These are phyloP conservation scores for Alternaria ventricosa DNA, from an alignment of 2,329 filamentous ascomycete genomes.

Conservation along the genomic window DNA sequence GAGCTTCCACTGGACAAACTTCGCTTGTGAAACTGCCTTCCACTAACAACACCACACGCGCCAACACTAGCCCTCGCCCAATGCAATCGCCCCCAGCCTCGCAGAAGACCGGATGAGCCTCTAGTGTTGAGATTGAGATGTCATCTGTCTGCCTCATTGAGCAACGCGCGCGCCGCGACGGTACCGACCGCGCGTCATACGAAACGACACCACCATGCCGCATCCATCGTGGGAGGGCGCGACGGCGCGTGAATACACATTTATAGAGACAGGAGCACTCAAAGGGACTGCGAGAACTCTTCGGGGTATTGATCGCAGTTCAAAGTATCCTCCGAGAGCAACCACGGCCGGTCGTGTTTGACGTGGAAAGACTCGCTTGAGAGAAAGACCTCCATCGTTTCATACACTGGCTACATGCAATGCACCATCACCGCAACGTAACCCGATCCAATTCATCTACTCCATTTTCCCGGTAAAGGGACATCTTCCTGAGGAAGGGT, in stretches of 20 bases:
- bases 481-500: not conserved
- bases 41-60: conserved; percentile 1
- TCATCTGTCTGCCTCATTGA: not conserved
- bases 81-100: not conserved
- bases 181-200: not conserved
- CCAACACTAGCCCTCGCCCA: not conserved
- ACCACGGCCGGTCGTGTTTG: conserved; percentile 14
- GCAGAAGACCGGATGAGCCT: not conserved
- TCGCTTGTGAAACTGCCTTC: conserved; percentile 22
- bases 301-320: conserved; percentile 36
- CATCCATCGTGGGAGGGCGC: not conserved
- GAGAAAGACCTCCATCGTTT: conserved; percentile 25
- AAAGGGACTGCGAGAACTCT: conserved; percentile 39
- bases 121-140: not conserved
- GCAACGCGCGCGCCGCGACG: not conserved
- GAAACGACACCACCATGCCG: not conserved
- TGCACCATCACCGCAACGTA: not conserved
- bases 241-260: not conserved
- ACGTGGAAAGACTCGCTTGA: conserved; percentile 21
- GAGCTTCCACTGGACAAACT: conserved; percentile 16
- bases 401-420: conserved; percentile 20
- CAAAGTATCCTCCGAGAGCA: conserved; percentile 39
- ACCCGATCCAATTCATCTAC: not conserved
- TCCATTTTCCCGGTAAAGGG: not conserved
- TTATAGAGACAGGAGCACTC: conserved; percentile 26